phyloP scores from a whole-genome alignment of 2,329 filamentous ascomycete genomes.

The Iodosphaeria phyllophila region DNA sequence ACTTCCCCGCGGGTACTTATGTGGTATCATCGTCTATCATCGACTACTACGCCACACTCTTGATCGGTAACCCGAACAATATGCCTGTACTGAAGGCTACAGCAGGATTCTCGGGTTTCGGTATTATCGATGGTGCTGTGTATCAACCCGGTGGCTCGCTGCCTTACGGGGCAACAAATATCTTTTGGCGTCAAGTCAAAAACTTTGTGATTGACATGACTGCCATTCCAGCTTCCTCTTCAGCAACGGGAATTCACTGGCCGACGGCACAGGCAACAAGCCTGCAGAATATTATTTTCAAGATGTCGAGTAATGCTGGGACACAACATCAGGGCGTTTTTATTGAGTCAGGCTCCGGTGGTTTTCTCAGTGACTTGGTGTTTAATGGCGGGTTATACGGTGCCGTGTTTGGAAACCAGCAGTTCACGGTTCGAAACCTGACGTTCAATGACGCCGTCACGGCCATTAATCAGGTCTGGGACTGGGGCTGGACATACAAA shows the following conservation, averaged over 20 bases:
- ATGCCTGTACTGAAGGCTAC: conserved; percentile 34
- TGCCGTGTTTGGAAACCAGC: conserved; percentile 35
- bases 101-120: conserved; percentile 24
- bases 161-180: conserved; percentile 34
- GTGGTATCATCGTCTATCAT: conserved; percentile 50
- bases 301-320: conserved; percentile 23
- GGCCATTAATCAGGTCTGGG: conserved; percentile 55
- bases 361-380: conserved; percentile 47
- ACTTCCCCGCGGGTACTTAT: conserved; percentile 39
- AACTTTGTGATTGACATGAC: conserved; percentile 39
- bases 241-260: conserved; percentile 43
- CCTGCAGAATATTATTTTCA: conserved; percentile 38
- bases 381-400: conserved; percentile 57
- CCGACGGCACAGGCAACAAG: conserved; percentile 45
- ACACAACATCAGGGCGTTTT: conserved; percentile 38
- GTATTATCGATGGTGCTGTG: conserved; percentile 23
- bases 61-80: conserved; percentile 25
- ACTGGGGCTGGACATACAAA: conserved; percentile 63
- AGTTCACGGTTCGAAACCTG: conserved; percentile 53
- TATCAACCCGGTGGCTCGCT: conserved; percentile 20
- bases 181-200: conserved; percentile 35
- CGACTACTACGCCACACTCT: conserved; percentile 63
- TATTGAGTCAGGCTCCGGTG: conserved; percentile 45
- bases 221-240: conserved; percentile 22
- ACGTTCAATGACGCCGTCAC: conserved; percentile 46